phyloP scores from a whole-genome alignment of 768 basidiomycete genomes.

The Leccinum subgranulosum region DNA sequence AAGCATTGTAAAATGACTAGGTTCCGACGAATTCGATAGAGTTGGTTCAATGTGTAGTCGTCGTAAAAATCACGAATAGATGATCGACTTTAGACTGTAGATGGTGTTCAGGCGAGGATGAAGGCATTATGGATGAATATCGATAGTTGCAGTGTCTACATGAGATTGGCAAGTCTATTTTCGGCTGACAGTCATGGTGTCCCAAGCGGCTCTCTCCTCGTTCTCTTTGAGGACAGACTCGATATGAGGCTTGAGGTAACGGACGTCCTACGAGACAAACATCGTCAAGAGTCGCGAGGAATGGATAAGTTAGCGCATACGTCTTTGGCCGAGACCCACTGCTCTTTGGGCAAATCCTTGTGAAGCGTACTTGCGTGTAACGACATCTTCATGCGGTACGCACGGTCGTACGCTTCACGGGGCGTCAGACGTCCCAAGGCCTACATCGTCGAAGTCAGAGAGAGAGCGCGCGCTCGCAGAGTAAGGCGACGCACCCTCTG shows the following conservation, averaged over 20 bases:
- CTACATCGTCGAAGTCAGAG: conserved; percentile 39
- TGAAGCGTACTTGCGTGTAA: conserved; percentile 75
- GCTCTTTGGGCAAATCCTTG: conserved; percentile 71
- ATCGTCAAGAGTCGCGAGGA: conserved; percentile 6
- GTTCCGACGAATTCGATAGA: background rate
- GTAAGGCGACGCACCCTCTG: conserved; percentile 57
- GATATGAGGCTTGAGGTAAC: conserved; percentile 84
- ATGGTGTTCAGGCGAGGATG: background rate
- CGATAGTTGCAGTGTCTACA: conserved; percentile 24
- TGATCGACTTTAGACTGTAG: background rate
- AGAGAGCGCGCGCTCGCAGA: background rate
- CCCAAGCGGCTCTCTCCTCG: conserved; percentile 76
- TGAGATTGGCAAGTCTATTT: conserved; percentile 44
- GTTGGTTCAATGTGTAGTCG: conserved; percentile 8
- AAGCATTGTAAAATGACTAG: conserved; percentile 49
- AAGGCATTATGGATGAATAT: conserved; percentile 16
- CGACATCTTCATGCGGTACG: conserved; percentile 83
- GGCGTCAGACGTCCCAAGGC: conserved; percentile 80
- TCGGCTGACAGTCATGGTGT: conserved; percentile 68
- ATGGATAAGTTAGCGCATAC: conserved; percentile 42
- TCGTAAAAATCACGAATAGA: conserved; percentile 13
- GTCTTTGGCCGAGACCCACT: conserved; percentile 75
- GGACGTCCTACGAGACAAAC: conserved; percentile 61
- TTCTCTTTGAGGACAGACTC: conserved; percentile 70
- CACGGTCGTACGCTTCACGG: conserved; percentile 84